A percentile compares a stretch with the other conserved stretches of the same genome.
Conservation (phyloP, 73 alveolate genomes). For the Symbiodinium natans region DNA sequence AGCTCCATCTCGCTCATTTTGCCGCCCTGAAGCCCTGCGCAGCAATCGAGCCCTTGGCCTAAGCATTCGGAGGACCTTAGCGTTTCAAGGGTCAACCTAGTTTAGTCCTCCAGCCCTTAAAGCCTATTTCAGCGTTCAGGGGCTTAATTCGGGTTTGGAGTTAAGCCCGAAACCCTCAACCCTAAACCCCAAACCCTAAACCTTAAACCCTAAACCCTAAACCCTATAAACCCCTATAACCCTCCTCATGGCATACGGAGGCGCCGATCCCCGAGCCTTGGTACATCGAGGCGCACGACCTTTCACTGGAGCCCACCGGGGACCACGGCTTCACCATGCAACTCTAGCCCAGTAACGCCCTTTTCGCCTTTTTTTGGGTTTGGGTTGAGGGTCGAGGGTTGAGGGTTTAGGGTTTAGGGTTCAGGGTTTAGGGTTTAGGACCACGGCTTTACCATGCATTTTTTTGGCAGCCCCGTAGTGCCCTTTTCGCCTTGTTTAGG, state of each 20-base stretch:
- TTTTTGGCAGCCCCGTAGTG: too few species aligned
- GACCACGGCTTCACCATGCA: slow-evolving; percentile 42
- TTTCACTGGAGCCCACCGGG: slow-evolving; percentile 28
- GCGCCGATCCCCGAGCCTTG: slow-evolving; percentile 37
- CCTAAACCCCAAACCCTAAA: not conserved
- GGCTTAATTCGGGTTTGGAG: too few species aligned
- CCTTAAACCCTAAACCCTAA: not conserved
- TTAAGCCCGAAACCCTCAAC: not conserved
- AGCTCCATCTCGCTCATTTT: too few species aligned
- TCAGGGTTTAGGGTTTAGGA: not conserved
- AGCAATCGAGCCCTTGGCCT: too few species aligned
- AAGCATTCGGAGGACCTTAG: too few species aligned
- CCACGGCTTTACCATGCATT: too few species aligned
- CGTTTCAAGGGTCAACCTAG: too few species aligned
- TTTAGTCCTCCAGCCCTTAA: too few species aligned
- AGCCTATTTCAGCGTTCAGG: too few species aligned
- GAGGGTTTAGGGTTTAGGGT: not conserved
- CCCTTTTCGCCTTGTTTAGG: too few species aligned
- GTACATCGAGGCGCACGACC: slow-evolving; percentile 56
- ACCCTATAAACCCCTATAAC: not conserved
- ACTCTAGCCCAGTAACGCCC: not conserved
- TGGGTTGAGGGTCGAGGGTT: not conserved
- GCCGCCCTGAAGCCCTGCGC: too few species aligned
- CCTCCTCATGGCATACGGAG: not conserved
- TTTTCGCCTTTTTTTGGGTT: not conserved